Evolutionary conservation across 2,329 filamentous ascomycete genomes (phyloP), one percentile per base, ranked within the genome.

Genomic region (Cadophora sp.): DNA sequence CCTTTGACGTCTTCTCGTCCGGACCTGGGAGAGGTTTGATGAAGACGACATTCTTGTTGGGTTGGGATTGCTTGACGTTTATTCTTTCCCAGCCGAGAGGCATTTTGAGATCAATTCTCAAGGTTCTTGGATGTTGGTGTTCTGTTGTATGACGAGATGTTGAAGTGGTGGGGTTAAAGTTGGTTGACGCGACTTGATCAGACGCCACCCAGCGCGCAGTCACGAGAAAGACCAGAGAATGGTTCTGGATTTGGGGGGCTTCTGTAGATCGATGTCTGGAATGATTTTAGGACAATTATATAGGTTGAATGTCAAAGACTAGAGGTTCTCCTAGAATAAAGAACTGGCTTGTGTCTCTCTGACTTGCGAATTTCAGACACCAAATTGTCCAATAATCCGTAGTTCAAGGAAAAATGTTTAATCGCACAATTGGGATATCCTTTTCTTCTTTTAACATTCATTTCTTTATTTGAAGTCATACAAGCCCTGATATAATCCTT

Each of bases 21-120:
- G 85, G 80, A 0, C 91, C 90, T 16, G 88, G 83, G 0, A 94
- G 82, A 1, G 93, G 89, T 75, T 94, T 94, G 80, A 97, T 95
- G 81, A 97, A 97, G 76, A 92, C 87, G 72, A 97, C 92, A 68
- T 88, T 86, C 24, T 87, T 83, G 73, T 96, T 96, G 8, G 93
- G 92, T 66, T 91, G 89, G 63, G 90, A 87, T 55, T 84, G 86
- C 75, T 86, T 91, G 72, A 89, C 89, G 75, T 97, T 97, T 60
- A 96, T 83, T 69, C 93, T 87, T 80, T 93, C 87, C 75, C 93
- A 91, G 62, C 92, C 92, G 65, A 93, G 81, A 59, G 91, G 91
- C 92, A 96, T 96, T 45, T 53, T 43, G 39, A 58, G 36, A 20
- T 11, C n/a, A 48, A 11, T 48, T 48, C n/a, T 48, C 27, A 6